Evolutionary conservation across 805 yeast species (phyloP).

Genomic region (Cyberlindnera bimundalis): DNA sequence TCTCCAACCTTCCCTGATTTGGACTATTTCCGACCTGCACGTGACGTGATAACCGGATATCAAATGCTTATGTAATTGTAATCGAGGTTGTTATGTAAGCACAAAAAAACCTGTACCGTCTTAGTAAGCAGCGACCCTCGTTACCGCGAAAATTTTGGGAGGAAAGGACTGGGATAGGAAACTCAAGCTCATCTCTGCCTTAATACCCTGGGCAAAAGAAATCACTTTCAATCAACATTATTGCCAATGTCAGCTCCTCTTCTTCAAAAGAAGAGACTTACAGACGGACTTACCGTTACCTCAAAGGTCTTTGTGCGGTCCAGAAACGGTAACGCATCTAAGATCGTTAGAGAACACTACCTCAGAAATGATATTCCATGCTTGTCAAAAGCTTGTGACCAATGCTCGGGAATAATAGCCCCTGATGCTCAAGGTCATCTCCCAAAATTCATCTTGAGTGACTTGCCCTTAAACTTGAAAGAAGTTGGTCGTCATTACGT

Average conservation of each 20-base stretch:
- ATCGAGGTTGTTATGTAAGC: no score
- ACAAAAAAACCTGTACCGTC: no score
- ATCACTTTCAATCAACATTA: no score
- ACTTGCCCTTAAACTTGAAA: slow-evolving; percentile 46
- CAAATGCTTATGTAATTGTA: no score
- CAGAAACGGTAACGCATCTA: slow-evolving; percentile 83
- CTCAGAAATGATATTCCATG: slow-evolving; percentile 92
- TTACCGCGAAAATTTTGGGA: no score
- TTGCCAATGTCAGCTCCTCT: slow-evolving; percentile 13
- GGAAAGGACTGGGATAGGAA: no score
- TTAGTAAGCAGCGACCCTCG: no score
- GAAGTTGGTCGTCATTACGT: slow-evolving; percentile 72
- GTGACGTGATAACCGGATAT: no score
- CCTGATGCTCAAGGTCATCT: slow-evolving; percentile 66
- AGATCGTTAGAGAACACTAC: slow-evolving; percentile 92
- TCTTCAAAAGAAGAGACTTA: slow-evolving; percentile 35
- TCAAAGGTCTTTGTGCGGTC: slow-evolving; percentile 91
- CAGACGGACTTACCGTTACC: slow-evolving; percentile 61
- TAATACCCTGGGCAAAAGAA: no score
- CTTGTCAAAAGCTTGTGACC: slow-evolving; percentile 63
- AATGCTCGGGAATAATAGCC: slow-evolving; percentile 52
- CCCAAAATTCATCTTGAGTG: slow-evolving; percentile 66
- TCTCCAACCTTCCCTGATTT: no score
- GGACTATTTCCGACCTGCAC: no score
- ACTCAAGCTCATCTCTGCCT: no score